Conservation (phyloP, 805 yeast genomes). For the Myxozyma sirexii region DNA sequence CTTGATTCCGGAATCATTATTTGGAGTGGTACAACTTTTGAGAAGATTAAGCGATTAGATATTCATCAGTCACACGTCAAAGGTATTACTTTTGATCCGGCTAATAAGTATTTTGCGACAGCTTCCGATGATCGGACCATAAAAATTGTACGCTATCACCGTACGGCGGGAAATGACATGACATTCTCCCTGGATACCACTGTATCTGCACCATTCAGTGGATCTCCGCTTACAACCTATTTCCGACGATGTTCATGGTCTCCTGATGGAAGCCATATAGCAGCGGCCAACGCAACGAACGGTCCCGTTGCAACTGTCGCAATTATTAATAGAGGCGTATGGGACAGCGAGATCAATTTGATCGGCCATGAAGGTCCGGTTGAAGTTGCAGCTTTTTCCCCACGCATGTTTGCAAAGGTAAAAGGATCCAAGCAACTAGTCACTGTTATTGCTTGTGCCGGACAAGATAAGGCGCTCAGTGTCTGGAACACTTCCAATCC, state of each 20-base stretch:
- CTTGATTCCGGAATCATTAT: slow-evolving; percentile 88
- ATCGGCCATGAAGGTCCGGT: slow-evolving; percentile 73
- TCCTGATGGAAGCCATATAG: slow-evolving; percentile 71
- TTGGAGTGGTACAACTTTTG: slow-evolving; percentile 93
- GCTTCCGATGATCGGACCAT: slow-evolving; percentile 94
- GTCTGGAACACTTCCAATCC: slow-evolving; percentile 82
- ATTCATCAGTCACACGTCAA: slow-evolving; percentile 94
- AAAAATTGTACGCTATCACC: slow-evolving; percentile 82
- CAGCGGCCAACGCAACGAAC: slow-evolving; percentile 68
- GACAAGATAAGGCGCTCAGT: slow-evolving; percentile 87
- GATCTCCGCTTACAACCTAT: slow-evolving; percentile 89
- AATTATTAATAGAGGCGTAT: slow-evolving; percentile 62
- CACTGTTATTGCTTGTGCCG: slow-evolving; percentile 90
- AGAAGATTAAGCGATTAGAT: slow-evolving; percentile 73
- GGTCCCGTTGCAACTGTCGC: slow-evolving; percentile 67
- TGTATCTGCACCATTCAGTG: slow-evolving; percentile 79
- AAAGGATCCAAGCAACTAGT: slow-evolving; percentile 46
- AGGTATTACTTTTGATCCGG: slow-evolving; percentile 97
- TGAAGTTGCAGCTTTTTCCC: slow-evolving; percentile 62
- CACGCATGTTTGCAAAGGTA: slow-evolving; percentile 43
- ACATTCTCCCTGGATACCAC: slow-evolving; percentile 86
- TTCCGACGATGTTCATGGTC: slow-evolving; percentile 75
- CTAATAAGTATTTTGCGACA: slow-evolving; percentile 95
- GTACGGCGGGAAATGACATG: slow-evolving; percentile 63
- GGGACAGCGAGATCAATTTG: slow-evolving; percentile 65